These are phyloP conservation scores for Pythium monospermum DNA, from an alignment of 352 stramenopile species.

Conservation along the genomic window DNA sequence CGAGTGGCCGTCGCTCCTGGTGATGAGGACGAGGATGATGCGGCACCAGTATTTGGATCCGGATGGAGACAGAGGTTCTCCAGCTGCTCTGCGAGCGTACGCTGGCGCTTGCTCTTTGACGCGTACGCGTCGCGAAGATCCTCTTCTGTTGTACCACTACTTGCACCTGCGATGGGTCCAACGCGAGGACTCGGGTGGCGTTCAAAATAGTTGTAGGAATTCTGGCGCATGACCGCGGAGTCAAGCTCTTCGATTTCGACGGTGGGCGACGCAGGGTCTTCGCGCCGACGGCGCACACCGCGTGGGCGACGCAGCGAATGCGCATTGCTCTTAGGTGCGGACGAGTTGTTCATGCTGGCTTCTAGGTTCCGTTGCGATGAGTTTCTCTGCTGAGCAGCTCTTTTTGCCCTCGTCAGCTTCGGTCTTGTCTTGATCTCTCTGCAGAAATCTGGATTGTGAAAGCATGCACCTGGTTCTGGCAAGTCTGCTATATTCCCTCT, in stretches of 20 bases:
- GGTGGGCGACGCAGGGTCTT: slow-evolving; percentile 22
- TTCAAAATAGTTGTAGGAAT: slow-evolving; percentile 69
- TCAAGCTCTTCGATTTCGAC: slow-evolving; percentile 67
- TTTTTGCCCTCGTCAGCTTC: no score
- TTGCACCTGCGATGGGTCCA: not conserved
- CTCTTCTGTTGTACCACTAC: slow-evolving; percentile 7
- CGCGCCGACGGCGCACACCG: slow-evolving; percentile 44
- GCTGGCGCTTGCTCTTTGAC: slow-evolving; percentile 42
- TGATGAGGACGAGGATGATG: not conserved
- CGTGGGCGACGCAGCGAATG: slow-evolving; percentile 16
- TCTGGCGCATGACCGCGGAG: slow-evolving; percentile 63
- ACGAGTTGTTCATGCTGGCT: no score
- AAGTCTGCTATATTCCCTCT: no score
- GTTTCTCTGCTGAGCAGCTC: no score
- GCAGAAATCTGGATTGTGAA: no score
- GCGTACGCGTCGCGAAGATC: no score
- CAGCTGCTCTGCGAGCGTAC: slow-evolving; percentile 59
- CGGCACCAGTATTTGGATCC: not conserved
- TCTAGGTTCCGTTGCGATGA: no score
- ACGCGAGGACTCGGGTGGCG: no score
- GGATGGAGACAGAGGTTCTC: slow-evolving; percentile 40
- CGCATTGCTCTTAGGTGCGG: no score
- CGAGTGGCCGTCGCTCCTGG: slow-evolving; percentile 3
- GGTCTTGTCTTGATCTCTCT: no score
- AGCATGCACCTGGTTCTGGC: no score